Conservation (phyloP, 768 basidiomycete species). For the Boletus edulis region DNA sequence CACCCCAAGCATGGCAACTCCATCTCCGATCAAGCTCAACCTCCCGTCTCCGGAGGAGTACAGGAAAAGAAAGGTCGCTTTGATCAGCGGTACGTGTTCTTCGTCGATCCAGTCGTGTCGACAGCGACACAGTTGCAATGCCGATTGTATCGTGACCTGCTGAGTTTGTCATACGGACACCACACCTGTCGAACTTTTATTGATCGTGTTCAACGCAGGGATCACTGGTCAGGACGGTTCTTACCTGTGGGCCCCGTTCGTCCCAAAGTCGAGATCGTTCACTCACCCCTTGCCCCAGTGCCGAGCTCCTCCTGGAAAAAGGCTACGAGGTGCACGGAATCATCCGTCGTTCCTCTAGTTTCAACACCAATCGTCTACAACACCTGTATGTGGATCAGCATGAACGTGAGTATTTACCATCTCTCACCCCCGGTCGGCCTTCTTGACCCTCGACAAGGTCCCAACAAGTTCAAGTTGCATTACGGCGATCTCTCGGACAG, state of each 20-base stretch:
- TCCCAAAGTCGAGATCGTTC: background rate
- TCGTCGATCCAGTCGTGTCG: slow-evolving; percentile 1
- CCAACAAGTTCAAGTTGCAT: slow-evolving; percentile 78
- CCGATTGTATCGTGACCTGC: background rate
- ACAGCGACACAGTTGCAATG: background rate
- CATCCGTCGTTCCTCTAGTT: slow-evolving; percentile 95
- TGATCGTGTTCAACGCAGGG: slow-evolving; percentile 45
- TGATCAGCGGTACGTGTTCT: slow-evolving; percentile 73
- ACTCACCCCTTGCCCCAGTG: slow-evolving; percentile 41
- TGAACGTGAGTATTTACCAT: slow-evolving; percentile 58
- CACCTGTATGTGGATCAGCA: slow-evolving; percentile 93
- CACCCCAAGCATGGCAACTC: slow-evolving; percentile 13
- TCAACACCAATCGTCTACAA: slow-evolving; percentile 95
- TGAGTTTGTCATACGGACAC: background rate
- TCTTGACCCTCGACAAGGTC: slow-evolving; percentile 40
- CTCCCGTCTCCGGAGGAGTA: slow-evolving; percentile 80
- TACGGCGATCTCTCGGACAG: slow-evolving; percentile 94
- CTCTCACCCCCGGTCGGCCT: background rate
- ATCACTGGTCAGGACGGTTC: slow-evolving; percentile 97
- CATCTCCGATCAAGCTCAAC: slow-evolving; percentile 43
- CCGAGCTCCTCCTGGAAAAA: slow-evolving; percentile 80
- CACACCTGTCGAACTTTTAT: background rate
- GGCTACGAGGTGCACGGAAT: slow-evolving; percentile 94
- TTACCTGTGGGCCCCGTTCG: slow-evolving; percentile 66
- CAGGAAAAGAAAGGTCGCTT: slow-evolving; percentile 86